These are phyloP conservation scores for Galeopsis tetrahit DNA, from an alignment of 257 asterid species.

Conservation along the genomic window DNA sequence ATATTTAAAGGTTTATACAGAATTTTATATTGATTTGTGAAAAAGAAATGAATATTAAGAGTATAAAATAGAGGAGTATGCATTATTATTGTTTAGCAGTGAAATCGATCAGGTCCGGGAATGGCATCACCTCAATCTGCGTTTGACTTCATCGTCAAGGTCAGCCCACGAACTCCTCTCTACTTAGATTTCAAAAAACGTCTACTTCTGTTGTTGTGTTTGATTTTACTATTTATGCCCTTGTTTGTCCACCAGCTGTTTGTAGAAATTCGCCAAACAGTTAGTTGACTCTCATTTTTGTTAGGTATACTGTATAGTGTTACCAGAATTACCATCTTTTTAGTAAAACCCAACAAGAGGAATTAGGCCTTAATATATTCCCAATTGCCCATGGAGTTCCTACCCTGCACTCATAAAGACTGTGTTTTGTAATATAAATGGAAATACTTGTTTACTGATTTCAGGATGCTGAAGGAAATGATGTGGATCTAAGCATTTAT, in stretches of 20 bases:
- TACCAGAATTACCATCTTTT: neutral
- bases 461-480: conserved; percentile 57
- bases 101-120: too few relatives aligned
- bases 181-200: too few relatives aligned
- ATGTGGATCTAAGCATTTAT: conserved; percentile 47
- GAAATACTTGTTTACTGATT: conserved; percentile 21
- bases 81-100: too few relatives aligned
- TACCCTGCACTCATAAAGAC: neutral
- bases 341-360: neutral
- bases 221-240: neutral
- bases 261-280: neutral
- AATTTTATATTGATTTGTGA: too few relatives aligned
- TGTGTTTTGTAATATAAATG: neutral
- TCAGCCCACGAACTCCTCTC: conserved; percentile 10
- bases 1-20: too few relatives aligned
- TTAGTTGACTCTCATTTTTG: neutral
- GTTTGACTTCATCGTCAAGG: conserved; percentile 44
- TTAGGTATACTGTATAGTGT: neutral
- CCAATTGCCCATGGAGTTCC: neutral
- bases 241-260: neutral
- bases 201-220: neutral
- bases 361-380: neutral
- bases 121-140: conserved; percentile 40
- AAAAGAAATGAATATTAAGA: too few relatives aligned
- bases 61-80: too few relatives aligned